Evolutionary conservation across 2,329 filamentous ascomycete species (phyloP), one percentile per base, ranked within the genome.

Genomic region (Sporothrix pseudoabietina): DNA sequence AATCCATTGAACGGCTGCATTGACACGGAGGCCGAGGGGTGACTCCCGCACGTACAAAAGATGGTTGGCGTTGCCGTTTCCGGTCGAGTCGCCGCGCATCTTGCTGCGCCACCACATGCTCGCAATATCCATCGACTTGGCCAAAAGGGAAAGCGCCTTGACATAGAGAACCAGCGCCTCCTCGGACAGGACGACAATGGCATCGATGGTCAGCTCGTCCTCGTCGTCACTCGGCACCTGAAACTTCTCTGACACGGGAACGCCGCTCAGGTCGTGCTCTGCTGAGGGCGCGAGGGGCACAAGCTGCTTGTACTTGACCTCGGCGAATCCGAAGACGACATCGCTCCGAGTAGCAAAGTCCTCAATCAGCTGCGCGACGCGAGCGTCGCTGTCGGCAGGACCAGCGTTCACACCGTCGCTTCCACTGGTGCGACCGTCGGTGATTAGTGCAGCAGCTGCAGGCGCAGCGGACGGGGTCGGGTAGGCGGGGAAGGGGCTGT

Each of bases 291-390:
- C 90, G 61, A 96, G 84, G 3, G 96, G 96, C 69, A 98, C 89
- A n/a, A 99, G 87, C 81, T 99, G 96, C 82, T 97, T 96, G 82
- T 97, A 98, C 82, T 99, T 99, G 79, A 99, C 95, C 82, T 99
- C 95, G 6, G 96, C 96, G 82, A 99, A 98, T 3, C 95, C 94
- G 80, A 94, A 99, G 2, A 99, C 94, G 63, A 98, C 96, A 80
- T 99, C 94, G 79, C 94, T 98, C 54, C 94, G 88, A 44, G 94
- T 96, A 1, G 96, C 96, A 76, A 93, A 91, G 78, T 98, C 94
- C 80, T 99, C 95, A 73, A 98, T 94, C 61, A 89, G 87, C 78
- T 94, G 91, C 2, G 95, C 90, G 55, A 92, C 90, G 76, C 88
- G 89, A 19, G 87, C 85, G 79, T 98, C 96, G 79, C 98, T 94